These are phyloP conservation scores for Quercus alba DNA, from an alignment of 306 rosid species.

Conservation along the genomic window DNA sequence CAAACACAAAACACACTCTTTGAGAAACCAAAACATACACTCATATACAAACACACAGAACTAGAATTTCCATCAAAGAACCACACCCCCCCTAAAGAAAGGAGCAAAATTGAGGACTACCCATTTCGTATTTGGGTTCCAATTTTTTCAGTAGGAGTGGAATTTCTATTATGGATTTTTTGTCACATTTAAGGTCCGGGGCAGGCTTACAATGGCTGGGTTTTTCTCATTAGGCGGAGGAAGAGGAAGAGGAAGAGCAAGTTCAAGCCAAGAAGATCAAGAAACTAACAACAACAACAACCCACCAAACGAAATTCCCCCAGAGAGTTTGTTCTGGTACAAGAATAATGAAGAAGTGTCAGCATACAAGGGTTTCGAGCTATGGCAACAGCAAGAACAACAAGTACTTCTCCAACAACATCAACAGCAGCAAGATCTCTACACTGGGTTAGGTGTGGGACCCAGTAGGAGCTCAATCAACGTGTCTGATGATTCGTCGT, in stretches of 20 bases:
- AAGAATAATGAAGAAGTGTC: slow-evolving; percentile 46
- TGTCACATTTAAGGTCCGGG: slow-evolving; percentile 40
- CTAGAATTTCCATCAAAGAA: background rate
- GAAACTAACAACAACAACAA: slow-evolving; percentile 2
- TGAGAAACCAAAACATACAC: background rate
- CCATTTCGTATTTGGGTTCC: slow-evolving; percentile 3
- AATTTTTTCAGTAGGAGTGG: slow-evolving; percentile 9
- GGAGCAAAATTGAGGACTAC: background rate
- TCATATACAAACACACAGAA: slow-evolving; percentile 8
- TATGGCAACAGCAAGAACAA: slow-evolving; percentile 64
- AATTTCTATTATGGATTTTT: slow-evolving; percentile 75
- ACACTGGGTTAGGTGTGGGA: slow-evolving; percentile 62
- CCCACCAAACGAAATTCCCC: slow-evolving; percentile 33
- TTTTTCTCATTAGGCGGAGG: slow-evolving; percentile 76
- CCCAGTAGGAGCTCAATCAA: slow-evolving; percentile 45
- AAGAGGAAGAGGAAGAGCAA: slow-evolving; percentile 25
- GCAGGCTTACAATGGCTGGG: slow-evolving; percentile 69
- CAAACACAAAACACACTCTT: too few species aligned
- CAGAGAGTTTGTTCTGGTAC: slow-evolving; percentile 60
- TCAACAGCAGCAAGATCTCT: slow-evolving; percentile 56
- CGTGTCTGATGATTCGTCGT: slow-evolving; percentile 57
- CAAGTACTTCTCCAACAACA: slow-evolving; percentile 40
- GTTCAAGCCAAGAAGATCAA: slow-evolving; percentile 5
- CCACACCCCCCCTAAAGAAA: background rate
- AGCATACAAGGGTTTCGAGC: slow-evolving; percentile 65